Conservation (phyloP, 208 protist genomes). For the Leptomonas seymouri region DNA sequence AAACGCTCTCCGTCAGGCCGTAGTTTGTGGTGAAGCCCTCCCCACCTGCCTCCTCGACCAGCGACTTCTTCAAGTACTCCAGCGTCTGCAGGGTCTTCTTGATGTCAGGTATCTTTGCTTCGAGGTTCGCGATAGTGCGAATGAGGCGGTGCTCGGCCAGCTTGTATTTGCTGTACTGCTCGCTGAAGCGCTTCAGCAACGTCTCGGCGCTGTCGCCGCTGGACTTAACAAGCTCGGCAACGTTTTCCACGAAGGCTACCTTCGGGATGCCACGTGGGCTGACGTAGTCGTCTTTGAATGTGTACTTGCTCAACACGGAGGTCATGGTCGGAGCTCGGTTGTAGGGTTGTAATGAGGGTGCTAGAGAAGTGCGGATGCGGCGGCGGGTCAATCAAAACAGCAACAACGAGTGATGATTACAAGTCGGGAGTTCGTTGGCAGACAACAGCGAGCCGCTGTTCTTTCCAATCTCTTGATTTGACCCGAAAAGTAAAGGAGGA, state of each 20-base stretch:
- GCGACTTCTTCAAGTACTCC: conserved; percentile 76
- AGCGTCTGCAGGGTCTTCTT: conserved; percentile 92
- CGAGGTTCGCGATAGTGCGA: conserved; percentile 81
- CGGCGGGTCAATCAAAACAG: no score
- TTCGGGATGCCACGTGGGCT: conserved; percentile 88
- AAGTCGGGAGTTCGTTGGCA: no score
- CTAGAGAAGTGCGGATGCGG: not conserved
- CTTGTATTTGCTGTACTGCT: conserved; percentile 95
- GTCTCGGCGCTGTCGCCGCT: conserved; percentile 79
- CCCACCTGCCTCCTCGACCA: conserved; percentile 35
- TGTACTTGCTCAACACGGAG: conserved; percentile 59
- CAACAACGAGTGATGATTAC: no score
- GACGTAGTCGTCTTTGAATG: conserved; percentile 86
- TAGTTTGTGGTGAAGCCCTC: conserved; percentile 81
- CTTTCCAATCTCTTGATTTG: no score
- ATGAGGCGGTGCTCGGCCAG: conserved; percentile 91
- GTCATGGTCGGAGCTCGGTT: conserved; percentile 2
- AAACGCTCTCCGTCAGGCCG: conserved; percentile 89
- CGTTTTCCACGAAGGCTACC: conserved; percentile 86
- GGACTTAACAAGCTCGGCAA: conserved; percentile 73
- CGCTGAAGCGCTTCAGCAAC: conserved; percentile 85
- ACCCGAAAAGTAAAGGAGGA: no score
- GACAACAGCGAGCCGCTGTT: no score
- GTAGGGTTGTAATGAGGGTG: not conserved
- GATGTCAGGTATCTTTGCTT: conserved; percentile 93